Base-by-base conservation (phyloP, 352 stramenopile genomes). In the Globisporangium cylindrosporum region DNA sequence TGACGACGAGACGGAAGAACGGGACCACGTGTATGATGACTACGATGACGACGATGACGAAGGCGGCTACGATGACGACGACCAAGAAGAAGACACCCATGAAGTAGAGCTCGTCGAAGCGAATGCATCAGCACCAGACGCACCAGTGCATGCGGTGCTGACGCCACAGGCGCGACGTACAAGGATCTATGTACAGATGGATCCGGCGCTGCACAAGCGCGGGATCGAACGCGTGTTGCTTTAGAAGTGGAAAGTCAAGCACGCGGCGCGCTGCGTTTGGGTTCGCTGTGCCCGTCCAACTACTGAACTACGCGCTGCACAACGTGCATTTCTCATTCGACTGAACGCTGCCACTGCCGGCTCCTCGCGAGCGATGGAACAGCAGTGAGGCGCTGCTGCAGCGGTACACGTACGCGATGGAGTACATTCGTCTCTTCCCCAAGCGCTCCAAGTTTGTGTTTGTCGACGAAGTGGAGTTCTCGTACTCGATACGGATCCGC, bases 141-240 rank as follows among this genome's bases (percentile, higher is more conserved):
- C 27, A 29, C 3, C 27, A 29, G 3, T 29, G 27, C 27, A 29
- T 29, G 27, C 27, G 27, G 27, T 29, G 27, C 27, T 29, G 27
- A 29, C 27, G 27, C 27, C 27, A 3, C 15, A 8, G 43, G 3
- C 20, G 20, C 48, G 6, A 25, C 48, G 20, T 1, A 36, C 32
- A 36, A 36, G 32, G 48, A 25, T 29, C 48, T 54, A 54, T 25
- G 48, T 54, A 7, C 48, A 27, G 1, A 22, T 54, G n/a, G 48
- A 54, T 20, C 48, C 48, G 5, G 48, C 10, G 48, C 48, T 54
- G n/a, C 48, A n/a, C 48, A 54, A 54, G 34, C 77, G 79, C 24
- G 80, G 78, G 1, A 55, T 89, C 22, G 56, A 60, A 0, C 12
- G 76, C 10, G 72, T 77, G 18, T 84, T 87, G 74, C 57, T 74